Evolutionary conservation across 177 flowering plant genomes (phyloP).

Genomic region (Tripterygium wilfordii): DNA sequence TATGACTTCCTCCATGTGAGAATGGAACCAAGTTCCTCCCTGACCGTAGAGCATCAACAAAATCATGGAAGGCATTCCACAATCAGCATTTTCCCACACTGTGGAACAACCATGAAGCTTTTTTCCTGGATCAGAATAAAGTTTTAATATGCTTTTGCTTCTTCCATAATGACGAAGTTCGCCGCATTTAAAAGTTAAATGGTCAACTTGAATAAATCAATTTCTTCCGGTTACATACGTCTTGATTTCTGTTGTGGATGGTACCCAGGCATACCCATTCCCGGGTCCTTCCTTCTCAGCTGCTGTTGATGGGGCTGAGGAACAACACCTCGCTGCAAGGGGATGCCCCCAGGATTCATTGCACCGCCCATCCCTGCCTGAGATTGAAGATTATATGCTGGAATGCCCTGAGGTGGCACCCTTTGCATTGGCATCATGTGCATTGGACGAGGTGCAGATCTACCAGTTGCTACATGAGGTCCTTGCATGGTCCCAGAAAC

Average conservation of each 20-base stretch:
- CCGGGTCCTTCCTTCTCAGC: conserved; percentile 83
- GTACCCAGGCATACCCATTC: conserved; percentile 84
- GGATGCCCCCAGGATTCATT: conserved; percentile 76
- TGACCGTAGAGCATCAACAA: too few relatives aligned
- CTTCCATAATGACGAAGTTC: too few relatives aligned
- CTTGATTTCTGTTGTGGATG: conserved; percentile 79
- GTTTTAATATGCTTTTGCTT: too few relatives aligned
- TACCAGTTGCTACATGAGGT: conserved; percentile 46
- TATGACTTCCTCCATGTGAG: too few relatives aligned
- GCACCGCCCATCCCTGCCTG: conserved; percentile 78
- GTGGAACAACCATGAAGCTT: too few relatives aligned
- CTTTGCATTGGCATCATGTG: conserved; percentile 72
- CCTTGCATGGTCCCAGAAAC: conserved; percentile 60
- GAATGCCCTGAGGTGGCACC: conserved; percentile 69
- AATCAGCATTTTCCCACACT: too few relatives aligned
- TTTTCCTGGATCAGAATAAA: too few relatives aligned
- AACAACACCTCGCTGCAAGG: conserved; percentile 73
- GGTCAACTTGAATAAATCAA: too few relatives aligned
- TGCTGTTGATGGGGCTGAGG: conserved; percentile 79
- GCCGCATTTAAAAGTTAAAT: too few relatives aligned
- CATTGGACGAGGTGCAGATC: conserved; percentile 71
- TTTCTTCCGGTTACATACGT: too few relatives aligned
- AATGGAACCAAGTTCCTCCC: too few relatives aligned
- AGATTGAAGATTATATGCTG: conserved; percentile 67
- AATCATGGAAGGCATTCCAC: too few relatives aligned